Base-by-base conservation (phyloP, 768 basidiomycete genomes). In the Gloeopeniophorella convolvens region DNA sequence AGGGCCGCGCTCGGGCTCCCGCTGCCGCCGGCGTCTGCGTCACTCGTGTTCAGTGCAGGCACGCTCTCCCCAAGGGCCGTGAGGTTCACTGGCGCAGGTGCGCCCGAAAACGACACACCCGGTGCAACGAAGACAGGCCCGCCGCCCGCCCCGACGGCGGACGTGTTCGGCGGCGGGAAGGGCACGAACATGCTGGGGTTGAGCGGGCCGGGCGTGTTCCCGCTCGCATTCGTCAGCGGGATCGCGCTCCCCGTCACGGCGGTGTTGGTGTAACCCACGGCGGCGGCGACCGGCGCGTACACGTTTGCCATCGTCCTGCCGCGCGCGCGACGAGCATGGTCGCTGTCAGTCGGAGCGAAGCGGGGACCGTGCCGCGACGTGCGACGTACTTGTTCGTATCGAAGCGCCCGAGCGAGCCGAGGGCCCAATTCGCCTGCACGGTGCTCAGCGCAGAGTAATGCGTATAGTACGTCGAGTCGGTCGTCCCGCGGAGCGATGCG, bases 391-490 rank as follows among this genome's bases (percentile, higher is more conserved):
- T 65, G 63, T 79, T 78, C 40, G 72, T 74, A 56, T 81, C 79
- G 28, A 68, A 66, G 30, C 80, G 73, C n/a, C 81, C 81, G 20
- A 82, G 76, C 10, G 75, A 77, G 44, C 72, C 73, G 27, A 84
- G 75, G 3, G 65, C 63, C 80, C 81, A 83, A 66, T 83, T 83
- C 36, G 72, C 70, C 63, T 81, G 62, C 23, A 81, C 70, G 20
- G 80, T 78, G 12, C 74, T 71, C 45, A 82, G 66, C 44, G 65
- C 60, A 4, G 78, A 80, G 66, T 80, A 83, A 62, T 83, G 82
- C 1, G 75, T 75, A 62, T 83, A 82, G 65, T 73, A 79, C 6
- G 70, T 74, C 39, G 62, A 30, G 64, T 83, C 82, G 6, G 64
- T 70, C 4, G 72, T 78, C 27, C 73, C 74, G 23, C 62, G 51